Conservation (phyloP, 805 yeast genomes). For the Cyberlindnera maclurae region DNA sequence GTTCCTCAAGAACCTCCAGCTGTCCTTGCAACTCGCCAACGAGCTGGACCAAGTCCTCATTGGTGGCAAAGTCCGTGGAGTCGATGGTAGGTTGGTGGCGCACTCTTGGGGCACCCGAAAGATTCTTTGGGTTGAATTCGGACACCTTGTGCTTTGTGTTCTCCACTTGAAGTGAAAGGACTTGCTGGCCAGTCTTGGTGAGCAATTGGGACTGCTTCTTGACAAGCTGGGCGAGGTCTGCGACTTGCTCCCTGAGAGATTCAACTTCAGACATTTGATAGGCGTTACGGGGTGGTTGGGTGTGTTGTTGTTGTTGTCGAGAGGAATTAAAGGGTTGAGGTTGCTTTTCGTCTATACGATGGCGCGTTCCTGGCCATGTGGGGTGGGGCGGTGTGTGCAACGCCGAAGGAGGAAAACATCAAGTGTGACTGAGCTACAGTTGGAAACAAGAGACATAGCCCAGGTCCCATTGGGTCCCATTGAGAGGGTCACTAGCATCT, state of each 20-base stretch:
- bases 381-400: too few species aligned
- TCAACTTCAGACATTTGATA: constrained; percentile 9
- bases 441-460: too few species aligned
- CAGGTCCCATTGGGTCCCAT: too few species aligned
- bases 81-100: constrained; percentile 25
- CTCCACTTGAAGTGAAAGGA: constrained; percentile 60
- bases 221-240: constrained; percentile 44
- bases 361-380: too few species aligned
- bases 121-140: constrained; percentile 18
- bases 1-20: constrained; percentile 68
- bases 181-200: constrained; percentile 73
- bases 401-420: too few species aligned
- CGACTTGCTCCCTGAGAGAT: constrained; percentile 33
- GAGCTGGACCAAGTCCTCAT: constrained; percentile 78
- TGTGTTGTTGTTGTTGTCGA: not conserved
- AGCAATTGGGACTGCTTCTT: constrained; percentile 60
- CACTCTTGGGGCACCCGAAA: constrained; percentile 2
- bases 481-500: too few species aligned
- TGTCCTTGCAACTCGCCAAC: constrained; percentile 90
- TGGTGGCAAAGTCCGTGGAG: constrained; percentile 57
- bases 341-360: too few species aligned
- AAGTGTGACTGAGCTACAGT: too few species aligned
- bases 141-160: constrained; percentile 38
- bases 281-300: not conserved
- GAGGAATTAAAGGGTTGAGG: too few species aligned